Evolutionary conservation across 371 early-diverging fungal species (phyloP).

Genomic region (Rhizomucor pusillus): DNA sequence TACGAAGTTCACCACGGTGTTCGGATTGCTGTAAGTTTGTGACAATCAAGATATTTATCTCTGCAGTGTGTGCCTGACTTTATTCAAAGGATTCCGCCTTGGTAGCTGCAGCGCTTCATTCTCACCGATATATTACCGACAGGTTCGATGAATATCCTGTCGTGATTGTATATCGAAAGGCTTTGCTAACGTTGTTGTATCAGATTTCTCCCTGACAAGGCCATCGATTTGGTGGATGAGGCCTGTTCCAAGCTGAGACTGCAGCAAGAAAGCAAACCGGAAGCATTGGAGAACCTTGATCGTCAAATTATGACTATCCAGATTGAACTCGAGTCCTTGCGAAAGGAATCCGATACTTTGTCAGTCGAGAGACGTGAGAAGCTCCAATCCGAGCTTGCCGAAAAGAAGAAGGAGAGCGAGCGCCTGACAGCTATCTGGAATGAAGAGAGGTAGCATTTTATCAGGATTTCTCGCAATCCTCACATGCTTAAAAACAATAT

Average conservation of each 20-base stretch:
- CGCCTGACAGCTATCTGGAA: conserved; percentile 69
- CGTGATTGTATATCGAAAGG: too few relatives aligned
- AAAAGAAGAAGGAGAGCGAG: conserved; percentile 62
- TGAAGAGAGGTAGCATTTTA: conserved; percentile 50
- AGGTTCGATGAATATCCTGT: conserved; percentile 26
- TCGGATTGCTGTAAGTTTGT: conserved; percentile 55
- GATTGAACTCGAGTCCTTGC: conserved; percentile 73
- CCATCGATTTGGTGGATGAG: conserved; percentile 90
- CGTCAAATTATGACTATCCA: conserved; percentile 73
- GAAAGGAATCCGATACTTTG: conserved; percentile 69
- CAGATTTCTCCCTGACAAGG: conserved; percentile 54
- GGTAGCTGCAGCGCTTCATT: conserved; percentile 75
- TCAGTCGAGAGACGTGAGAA: conserved; percentile 72
- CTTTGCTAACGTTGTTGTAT: neutral
- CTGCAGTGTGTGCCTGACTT: neutral
- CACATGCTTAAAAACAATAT: neutral
- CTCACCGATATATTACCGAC: conserved; percentile 80
- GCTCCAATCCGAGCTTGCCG: conserved; percentile 62
- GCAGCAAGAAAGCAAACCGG: conserved; percentile 84
- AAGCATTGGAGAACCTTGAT: conserved; percentile 71
- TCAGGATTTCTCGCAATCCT: neutral
- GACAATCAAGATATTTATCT: neutral
- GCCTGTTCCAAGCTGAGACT: conserved; percentile 82
- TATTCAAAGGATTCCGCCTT: conserved; percentile 65
- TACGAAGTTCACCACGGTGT: conserved; percentile 90